phyloP scores from a whole-genome alignment of 202 grass and related monocot species.

The Saccharum hybrid region DNA sequence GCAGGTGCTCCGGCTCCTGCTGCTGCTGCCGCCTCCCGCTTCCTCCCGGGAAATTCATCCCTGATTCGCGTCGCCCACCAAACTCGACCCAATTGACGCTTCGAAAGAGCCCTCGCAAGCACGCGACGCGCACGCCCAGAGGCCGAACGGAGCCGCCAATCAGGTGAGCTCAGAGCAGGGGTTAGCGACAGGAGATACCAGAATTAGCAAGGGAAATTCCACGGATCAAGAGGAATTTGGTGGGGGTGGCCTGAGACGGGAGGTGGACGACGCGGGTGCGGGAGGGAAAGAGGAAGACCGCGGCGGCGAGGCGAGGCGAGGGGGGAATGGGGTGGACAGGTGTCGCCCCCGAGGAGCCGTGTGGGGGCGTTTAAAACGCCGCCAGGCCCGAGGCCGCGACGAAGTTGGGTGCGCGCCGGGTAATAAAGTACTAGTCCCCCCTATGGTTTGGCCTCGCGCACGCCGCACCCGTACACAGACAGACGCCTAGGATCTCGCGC shows the following conservation, averaged over 20 bases:
- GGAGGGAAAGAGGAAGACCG: background rate
- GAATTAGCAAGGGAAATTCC: slow-evolving; percentile 25
- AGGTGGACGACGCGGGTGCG: slow-evolving; percentile 39
- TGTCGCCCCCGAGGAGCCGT: slow-evolving; percentile 38
- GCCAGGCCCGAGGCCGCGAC: slow-evolving; percentile 3
- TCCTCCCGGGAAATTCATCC: slow-evolving; percentile 43
- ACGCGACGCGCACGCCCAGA: background rate
- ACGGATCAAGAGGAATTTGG: background rate
- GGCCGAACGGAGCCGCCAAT: slow-evolving; percentile 24
- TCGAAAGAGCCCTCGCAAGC: background rate
- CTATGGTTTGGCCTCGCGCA: slow-evolving; percentile 25
- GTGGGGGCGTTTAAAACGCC: slow-evolving; percentile 42
- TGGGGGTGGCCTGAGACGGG: background rate
- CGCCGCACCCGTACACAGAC: slow-evolving; percentile 18
- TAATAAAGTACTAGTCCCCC: slow-evolving; percentile 26
- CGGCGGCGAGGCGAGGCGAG: slow-evolving; percentile 31
- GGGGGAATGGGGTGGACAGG: slow-evolving; percentile 35
- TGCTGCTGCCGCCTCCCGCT: slow-evolving; percentile 33
- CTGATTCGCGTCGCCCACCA: background rate
- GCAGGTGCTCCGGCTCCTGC: slow-evolving; percentile 31
- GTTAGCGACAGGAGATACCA: background rate
- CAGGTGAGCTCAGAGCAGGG: slow-evolving; percentile 22
- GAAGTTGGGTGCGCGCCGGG: slow-evolving; percentile 46
- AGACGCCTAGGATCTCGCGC: background rate
- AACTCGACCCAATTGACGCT: background rate